Evolutionary conservation across 2,329 filamentous ascomycete genomes (phyloP).

Genomic region (Ophiostoma novo-ulmi): DNA sequence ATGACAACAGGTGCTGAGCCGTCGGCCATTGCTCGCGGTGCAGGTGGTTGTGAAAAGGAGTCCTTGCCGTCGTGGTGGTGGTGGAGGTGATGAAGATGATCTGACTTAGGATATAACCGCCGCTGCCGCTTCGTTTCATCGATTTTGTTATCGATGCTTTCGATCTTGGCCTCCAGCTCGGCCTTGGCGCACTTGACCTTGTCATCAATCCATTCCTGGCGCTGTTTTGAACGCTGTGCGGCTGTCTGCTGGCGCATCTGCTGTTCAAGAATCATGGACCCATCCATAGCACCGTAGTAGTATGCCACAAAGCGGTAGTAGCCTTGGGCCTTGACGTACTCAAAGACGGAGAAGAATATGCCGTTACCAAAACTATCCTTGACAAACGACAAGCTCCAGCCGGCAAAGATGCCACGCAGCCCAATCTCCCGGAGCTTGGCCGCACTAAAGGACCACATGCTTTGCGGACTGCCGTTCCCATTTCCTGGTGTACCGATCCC

Average conservation of each 20-base stretch:
- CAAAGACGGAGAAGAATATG: constrained; percentile 69
- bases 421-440: constrained; percentile 68
- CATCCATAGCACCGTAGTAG: constrained; percentile 59
- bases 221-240: constrained; percentile 34
- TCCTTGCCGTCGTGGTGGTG: neutral
- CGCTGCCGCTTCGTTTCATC: neutral
- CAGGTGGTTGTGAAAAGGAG: neutral
- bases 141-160: neutral
- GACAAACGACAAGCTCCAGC: constrained; percentile 62
- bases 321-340: constrained; percentile 68
- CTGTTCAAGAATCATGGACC: constrained; percentile 41
- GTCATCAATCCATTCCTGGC: constrained; percentile 44
- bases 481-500: constrained; percentile 30
- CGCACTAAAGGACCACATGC: constrained; percentile 67
- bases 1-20: constrained; percentile 43
- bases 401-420: constrained; percentile 65
- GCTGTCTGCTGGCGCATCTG: constrained; percentile 37
- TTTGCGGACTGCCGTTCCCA: constrained; percentile 40
- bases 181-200: constrained; percentile 62
- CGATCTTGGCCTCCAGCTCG: constrained; percentile 10
- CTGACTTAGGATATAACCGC: too few species aligned
- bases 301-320: constrained; percentile 67
- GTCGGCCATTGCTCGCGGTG: constrained; percentile 25
- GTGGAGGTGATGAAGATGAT: neutral
- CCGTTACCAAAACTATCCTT: constrained; percentile 67